These are phyloP conservation scores for Diaporthe destruens DNA, from an alignment of 2,329 filamentous ascomycete species.

Conservation along the genomic window DNA sequence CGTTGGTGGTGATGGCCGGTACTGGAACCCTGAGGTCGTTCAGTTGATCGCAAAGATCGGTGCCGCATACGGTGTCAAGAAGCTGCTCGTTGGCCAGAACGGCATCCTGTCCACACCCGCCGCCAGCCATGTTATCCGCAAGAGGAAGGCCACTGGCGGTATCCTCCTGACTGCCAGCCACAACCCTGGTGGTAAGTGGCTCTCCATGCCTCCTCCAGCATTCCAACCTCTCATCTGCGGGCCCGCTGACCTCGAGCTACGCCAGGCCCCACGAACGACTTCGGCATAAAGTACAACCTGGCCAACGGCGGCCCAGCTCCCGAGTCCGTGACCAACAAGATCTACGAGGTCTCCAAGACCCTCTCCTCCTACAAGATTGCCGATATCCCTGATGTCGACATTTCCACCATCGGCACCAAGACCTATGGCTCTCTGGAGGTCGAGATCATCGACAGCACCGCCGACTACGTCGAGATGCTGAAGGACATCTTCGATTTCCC, in stretches of 20 bases:
- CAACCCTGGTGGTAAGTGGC: conserved; percentile 88
- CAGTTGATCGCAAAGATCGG: conserved; percentile 98
- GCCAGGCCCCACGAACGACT: conserved; percentile 89
- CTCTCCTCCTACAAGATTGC: conserved; percentile 93
- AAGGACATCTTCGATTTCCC: conserved; percentile 99
- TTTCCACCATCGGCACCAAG: conserved; percentile 83
- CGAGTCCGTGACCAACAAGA: conserved; percentile 97
- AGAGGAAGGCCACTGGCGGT: conserved; percentile 93
- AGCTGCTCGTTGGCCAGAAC: conserved; percentile 94
- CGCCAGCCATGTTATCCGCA: conserved; percentile 94
- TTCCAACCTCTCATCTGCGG: not conserved
- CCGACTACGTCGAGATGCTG: conserved; percentile 94
- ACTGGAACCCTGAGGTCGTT: conserved; percentile 96
- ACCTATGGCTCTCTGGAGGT: conserved; percentile 90
- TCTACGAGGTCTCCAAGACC: conserved; percentile 90
- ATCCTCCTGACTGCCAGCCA: conserved; percentile 97
- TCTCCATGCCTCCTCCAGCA: not conserved
- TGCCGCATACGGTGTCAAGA: conserved; percentile 98
- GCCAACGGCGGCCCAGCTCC: conserved; percentile 95
- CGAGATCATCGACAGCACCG: conserved; percentile 92
- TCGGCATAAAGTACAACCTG: conserved; percentile 99
- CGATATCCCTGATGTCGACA: conserved; percentile 88
- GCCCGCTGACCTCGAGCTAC: conserved; percentile 11
- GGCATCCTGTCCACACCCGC: conserved; percentile 97
- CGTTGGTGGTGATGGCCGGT: conserved; percentile 97